These are phyloP conservation scores for Hypomontagnella monticulosa DNA, from an alignment of 495 filamentous ascomycete genomes.

Conservation along the genomic window DNA sequence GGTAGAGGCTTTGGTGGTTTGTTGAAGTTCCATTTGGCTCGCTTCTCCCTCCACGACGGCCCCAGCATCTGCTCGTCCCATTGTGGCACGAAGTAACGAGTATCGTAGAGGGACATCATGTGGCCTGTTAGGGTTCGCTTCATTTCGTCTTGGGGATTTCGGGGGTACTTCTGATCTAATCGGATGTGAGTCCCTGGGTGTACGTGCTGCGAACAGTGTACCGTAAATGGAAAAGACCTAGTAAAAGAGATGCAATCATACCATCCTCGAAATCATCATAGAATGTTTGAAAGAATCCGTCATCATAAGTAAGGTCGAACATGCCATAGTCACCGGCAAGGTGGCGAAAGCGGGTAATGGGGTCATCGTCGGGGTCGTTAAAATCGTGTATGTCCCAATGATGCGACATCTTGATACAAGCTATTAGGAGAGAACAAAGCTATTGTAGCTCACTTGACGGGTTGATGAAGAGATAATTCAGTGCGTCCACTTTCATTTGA, in stretches of 20 bases:
- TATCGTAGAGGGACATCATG: slow-evolving; percentile 6
- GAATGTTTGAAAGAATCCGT: neutral
- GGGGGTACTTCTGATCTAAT: slow-evolving; percentile 4
- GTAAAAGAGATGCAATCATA: neutral
- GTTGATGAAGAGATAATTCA: neutral
- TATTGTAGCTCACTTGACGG: neutral
- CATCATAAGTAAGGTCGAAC: neutral
- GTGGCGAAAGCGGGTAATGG: slow-evolving; percentile 5
- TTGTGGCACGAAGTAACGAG: slow-evolving; percentile 12
- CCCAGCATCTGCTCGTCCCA: slow-evolving; percentile 13
- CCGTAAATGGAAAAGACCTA: too few species aligned
- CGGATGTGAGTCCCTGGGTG: neutral
- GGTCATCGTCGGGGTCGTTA: slow-evolving; percentile 3
- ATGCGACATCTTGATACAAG: neutral
- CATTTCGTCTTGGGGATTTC: neutral
- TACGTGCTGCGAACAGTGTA: neutral
- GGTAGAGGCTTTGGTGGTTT: slow-evolving; percentile 7
- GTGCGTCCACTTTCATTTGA: too few species aligned
- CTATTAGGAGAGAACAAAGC: too few species aligned
- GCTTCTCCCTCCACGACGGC: neutral
- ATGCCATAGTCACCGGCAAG: slow-evolving; percentile 4
- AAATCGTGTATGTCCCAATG: slow-evolving; percentile 9
- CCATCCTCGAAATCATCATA: neutral
- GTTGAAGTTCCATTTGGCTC: slow-evolving; percentile 9
- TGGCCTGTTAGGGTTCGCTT: neutral